phyloP scores from a whole-genome alignment of 208 protist species.

The Porcisia hertigi region DNA sequence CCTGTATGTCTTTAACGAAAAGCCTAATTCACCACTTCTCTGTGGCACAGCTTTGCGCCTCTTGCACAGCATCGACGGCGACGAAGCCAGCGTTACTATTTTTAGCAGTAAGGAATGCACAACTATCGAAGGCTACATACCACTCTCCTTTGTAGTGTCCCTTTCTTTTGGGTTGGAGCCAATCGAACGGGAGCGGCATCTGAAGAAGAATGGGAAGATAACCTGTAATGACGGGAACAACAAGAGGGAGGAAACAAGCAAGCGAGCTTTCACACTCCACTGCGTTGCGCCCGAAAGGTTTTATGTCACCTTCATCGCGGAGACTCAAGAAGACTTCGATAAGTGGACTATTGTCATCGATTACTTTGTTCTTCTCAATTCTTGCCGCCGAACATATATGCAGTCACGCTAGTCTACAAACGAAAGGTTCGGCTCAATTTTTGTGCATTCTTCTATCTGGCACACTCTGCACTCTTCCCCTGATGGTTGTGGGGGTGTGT shows the following conservation, averaged over 20 bases:
- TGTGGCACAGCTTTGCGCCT: constrained; percentile 48
- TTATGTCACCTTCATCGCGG: constrained; percentile 57
- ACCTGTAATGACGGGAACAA: constrained; percentile 23
- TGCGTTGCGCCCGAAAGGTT: constrained; percentile 49
- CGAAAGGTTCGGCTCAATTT: too few relatives aligned
- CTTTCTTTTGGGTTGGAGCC: constrained; percentile 40
- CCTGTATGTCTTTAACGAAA: constrained; percentile 58
- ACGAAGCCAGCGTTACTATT: constrained; percentile 57
- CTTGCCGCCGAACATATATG: constrained; percentile 20
- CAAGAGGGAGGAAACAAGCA: constrained; percentile 26
- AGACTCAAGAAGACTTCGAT: constrained; percentile 38
- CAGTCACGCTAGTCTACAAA: constrained; percentile 8
- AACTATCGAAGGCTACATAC: constrained; percentile 56
- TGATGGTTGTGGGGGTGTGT: background rate
- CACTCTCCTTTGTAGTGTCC: constrained; percentile 41
- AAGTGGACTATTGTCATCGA: constrained; percentile 40
- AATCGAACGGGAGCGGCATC: constrained; percentile 28
- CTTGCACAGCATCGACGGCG: constrained; percentile 35
- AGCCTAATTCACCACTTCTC: constrained; percentile 28
- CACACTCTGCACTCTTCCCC: background rate
- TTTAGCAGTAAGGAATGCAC: constrained; percentile 34
- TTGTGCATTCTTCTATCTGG: background rate
- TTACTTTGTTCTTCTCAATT: constrained; percentile 53
- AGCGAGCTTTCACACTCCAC: constrained; percentile 51
- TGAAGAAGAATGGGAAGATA: constrained; percentile 28